Percentiles rank a stretch among this genome's conserved stretches.
These are phyloP conservation scores for Cucurbita ficifolia DNA, from an alignment of 306 rosid species.

Conservation along the genomic window DNA sequence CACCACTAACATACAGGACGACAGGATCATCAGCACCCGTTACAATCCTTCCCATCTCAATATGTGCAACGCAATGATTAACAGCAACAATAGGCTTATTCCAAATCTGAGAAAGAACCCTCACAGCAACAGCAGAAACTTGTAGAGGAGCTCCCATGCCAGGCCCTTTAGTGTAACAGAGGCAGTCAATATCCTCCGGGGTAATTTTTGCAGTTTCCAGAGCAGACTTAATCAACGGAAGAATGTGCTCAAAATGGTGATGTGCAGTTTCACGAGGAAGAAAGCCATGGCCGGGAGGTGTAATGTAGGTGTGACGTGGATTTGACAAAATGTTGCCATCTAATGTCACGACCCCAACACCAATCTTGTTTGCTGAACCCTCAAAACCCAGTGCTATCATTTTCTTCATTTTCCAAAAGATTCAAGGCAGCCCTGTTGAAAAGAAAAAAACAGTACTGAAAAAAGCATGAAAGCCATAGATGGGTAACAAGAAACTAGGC, in stretches of 20 bases:
- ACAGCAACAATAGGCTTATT: conserved; percentile 82
- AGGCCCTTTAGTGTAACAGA: conserved; percentile 89
- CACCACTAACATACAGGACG: conserved; percentile 85
- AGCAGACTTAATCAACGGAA: conserved; percentile 63
- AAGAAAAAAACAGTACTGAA: neutral
- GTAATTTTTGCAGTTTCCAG: conserved; percentile 42
- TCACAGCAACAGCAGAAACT: conserved; percentile 65
- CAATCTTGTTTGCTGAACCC: conserved; percentile 96
- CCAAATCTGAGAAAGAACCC: conserved; percentile 80
- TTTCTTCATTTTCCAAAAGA: conserved; percentile 31
- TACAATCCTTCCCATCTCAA: conserved; percentile 92
- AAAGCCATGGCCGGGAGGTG: conserved; percentile 93
- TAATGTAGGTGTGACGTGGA: conserved; percentile 84
- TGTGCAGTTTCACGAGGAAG: conserved; percentile 94
- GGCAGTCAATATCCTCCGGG: conserved; percentile 61
- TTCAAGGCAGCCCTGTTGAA: neutral
- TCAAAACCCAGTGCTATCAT: conserved; percentile 79
- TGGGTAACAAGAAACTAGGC: neutral
- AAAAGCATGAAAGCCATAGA: neutral
- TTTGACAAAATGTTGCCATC: conserved; percentile 79
- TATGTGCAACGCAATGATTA: conserved; percentile 87
- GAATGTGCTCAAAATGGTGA: conserved; percentile 70
- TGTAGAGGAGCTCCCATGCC: conserved; percentile 95
- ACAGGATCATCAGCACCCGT: conserved; percentile 93
- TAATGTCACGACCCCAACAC: conserved; percentile 58